Evolutionary conservation across 306 rosid species (phyloP).

Genomic region (Rosa chinensis): DNA sequence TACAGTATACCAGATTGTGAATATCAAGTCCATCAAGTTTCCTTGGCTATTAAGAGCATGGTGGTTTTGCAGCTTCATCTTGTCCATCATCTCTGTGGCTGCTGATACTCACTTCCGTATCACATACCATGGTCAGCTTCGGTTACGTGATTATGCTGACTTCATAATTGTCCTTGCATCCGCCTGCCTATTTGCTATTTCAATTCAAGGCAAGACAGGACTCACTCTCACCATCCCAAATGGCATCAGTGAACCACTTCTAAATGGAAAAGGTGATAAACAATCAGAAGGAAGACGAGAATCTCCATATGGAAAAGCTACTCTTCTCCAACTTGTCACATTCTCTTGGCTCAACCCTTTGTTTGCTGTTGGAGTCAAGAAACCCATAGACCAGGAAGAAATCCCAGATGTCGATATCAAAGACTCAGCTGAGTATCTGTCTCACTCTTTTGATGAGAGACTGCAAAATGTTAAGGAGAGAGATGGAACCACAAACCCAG

Average conservation of each 20-base stretch:
- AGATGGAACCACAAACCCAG: slow-evolving; percentile 57
- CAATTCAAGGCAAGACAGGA: slow-evolving; percentile 70
- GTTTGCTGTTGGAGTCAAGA: slow-evolving; percentile 66
- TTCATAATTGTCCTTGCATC: slow-evolving; percentile 55
- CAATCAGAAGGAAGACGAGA: slow-evolving; percentile 26
- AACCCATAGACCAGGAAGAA: slow-evolving; percentile 61
- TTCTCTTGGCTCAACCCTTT: slow-evolving; percentile 95
- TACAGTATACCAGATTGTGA: slow-evolving; percentile 39
- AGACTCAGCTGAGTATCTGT: slow-evolving; percentile 70
- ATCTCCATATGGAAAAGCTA: slow-evolving; percentile 70
- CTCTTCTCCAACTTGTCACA: slow-evolving; percentile 60
- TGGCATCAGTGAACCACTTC: slow-evolving; percentile 65
- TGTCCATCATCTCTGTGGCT: slow-evolving; percentile 38
- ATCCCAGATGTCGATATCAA: slow-evolving; percentile 64
- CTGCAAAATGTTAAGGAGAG: slow-evolving; percentile 53
- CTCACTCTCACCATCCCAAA: slow-evolving; percentile 21
- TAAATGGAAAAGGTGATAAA: slow-evolving; percentile 42
- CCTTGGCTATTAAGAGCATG: slow-evolving; percentile 79
- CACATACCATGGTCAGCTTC: slow-evolving; percentile 31
- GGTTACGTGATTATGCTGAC: slow-evolving; percentile 50
- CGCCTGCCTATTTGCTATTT: slow-evolving; percentile 49
- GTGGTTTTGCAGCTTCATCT: slow-evolving; percentile 72
- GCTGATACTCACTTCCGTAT: slow-evolving; percentile 42
- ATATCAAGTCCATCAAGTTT: slow-evolving; percentile 33
- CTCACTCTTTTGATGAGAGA: slow-evolving; percentile 51